Evolutionary conservation across 257 asterid species (phyloP).

Genomic region (Penstemon davidsonii): DNA sequence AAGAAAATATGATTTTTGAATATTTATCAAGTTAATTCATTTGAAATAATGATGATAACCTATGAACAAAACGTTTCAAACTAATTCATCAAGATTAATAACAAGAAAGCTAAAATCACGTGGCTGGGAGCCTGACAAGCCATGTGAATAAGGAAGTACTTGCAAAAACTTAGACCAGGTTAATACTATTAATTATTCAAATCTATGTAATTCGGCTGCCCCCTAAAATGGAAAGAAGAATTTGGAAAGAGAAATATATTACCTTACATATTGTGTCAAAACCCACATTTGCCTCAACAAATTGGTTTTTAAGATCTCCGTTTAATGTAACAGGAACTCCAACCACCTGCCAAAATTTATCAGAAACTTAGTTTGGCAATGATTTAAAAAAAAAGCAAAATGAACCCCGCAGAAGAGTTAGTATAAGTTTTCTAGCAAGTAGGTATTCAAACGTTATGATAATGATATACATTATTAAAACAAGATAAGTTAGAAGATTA

Average conservation of each 20-base stretch:
- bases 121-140: not conserved
- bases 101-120: not conserved
- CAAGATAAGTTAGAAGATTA: slow-evolving; percentile 8
- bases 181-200: not conserved
- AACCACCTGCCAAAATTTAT: slow-evolving; percentile 34
- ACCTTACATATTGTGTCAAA: slow-evolving; percentile 69
- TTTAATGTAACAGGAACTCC: slow-evolving; percentile 60
- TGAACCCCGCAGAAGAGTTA: slow-evolving; percentile 5
- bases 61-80: not conserved
- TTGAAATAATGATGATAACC: slow-evolving; percentile 10
- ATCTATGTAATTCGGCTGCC: not conserved
- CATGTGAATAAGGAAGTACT: not conserved
- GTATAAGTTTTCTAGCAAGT: slow-evolving; percentile 14
- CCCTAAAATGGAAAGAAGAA: not conserved
- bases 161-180: no score
- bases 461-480: not conserved
- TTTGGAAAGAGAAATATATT: slow-evolving; percentile 7
- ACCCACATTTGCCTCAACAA: slow-evolving; percentile 64
- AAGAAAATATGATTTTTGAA: not conserved
- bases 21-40: not conserved
- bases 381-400: slow-evolving; percentile 3
- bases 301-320: slow-evolving; percentile 67
- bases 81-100: not conserved
- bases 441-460: not conserved
- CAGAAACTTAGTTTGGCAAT: slow-evolving; percentile 19